Base-by-base conservation (phyloP, 192 early-diverging fungal species). In the Coemansia nantahalensis region DNA sequence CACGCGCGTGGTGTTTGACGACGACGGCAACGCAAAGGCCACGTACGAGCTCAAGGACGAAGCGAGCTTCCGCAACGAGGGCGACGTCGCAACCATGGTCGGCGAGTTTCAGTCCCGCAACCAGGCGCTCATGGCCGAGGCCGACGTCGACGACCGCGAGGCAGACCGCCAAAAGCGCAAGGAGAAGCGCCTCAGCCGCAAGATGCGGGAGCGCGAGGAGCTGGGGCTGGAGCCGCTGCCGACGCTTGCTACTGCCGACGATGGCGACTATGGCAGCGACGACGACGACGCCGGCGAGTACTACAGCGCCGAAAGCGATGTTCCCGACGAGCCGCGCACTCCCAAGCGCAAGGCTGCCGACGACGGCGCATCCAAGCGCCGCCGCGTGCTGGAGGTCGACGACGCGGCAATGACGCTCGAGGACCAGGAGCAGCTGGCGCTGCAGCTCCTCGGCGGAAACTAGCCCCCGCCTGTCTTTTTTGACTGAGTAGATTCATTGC, bases 1-100 rank as follows among this genome's bases (percentile, higher is more conserved):
- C 59, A 72, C 87, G 34, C 90, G 87, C 58, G 48, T 95, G 9
- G 59, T 92, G 38, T 99, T 96, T 75, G 92, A 97, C 77, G 96
- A 99, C 51, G 93, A 96, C 6, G 96, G 96, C 45, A 84, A 86
- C 19, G 85, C 85, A 30, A 68, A 63, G 13, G 80, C 84, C 48
- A 51, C 86, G 10, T 92, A 93, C 51, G 82, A 88, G 68, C 68
- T 99, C 44, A 79, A 94, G 67, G 79, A 84, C 39, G 86, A 95
- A 46, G 80, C 79, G 26, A 84, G 84, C 19, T 97, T 96, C 80
- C 84, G 83, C 46, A 65, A 82, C 40, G 80, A 84, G 53, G 88
- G 87, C 30, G 83, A 83, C 45, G 69, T 92, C 23, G 56, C 73
- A 21, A 60, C 68, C 14, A 83, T 85, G 43, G 82, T 84, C 24